Base-by-base conservation (phyloP, 75 land plant species). In the Cupressus sempervirens region DNA sequence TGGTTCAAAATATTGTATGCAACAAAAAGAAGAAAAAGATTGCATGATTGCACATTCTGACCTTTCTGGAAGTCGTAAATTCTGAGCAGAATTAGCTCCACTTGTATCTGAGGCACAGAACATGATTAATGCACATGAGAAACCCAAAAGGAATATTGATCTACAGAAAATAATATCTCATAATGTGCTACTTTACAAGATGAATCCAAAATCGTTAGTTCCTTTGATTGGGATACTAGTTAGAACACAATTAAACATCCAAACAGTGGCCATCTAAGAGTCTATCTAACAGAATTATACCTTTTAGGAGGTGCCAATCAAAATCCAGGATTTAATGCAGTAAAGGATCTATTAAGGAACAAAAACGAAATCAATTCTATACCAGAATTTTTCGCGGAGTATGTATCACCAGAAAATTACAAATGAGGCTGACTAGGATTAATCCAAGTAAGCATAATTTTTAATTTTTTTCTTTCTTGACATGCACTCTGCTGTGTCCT, bases 11-110 rank as follows among this genome's bases (percentile, higher is more conserved):
- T 12, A 54, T 5, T 18, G 2, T 54, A 65, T 43, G 18, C 46
- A 20, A 68, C 36, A 40, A 83, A 83, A 82, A 77, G 41, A 38
- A 77, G 3, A 87, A 67, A n/a, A 48, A 18, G 3, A 16, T 34
- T 14, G 68, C 38, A 86, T 9, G 45, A 43, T 79, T n/a, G 30
- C 48, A 36, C 26, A 68, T n/a, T 52, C 77, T 83, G 35, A 97
- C 99, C 99, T 97, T 92, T 97, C 99, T 86, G 98, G 92, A 85
- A 97, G 96, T 15, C 94, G 93, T 36, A 89, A 85, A 84, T 87
- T 91, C 84, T 91, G 91, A 54, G 85, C 81, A 52, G 90, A 89
- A 90, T 86, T 85, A 20, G 90, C 85, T 65, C 91, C 91, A 58
- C 90, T 88, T 58, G 84, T 79, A 70, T 94, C 96, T 95, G 91